Conservation (phyloP, 164 flowering plant genomes). For the Platanus orientalis region DNA sequence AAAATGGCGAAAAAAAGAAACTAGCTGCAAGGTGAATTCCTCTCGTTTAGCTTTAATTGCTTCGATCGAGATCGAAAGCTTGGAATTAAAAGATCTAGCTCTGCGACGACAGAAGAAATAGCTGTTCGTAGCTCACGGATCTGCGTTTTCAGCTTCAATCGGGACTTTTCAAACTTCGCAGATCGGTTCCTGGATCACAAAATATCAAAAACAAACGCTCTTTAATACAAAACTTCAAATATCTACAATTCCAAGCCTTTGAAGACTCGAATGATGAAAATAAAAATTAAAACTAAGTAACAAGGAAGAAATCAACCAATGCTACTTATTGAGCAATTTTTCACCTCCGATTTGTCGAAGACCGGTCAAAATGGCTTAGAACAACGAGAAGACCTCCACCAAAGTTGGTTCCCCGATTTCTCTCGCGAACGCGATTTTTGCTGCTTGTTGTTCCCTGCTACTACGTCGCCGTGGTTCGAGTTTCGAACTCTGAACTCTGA, state of each 20-base stretch:
- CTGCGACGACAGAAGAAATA: not conserved
- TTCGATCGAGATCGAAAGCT: not conserved
- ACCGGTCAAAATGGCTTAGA: not conserved
- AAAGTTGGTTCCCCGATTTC: slow-evolving; percentile 7
- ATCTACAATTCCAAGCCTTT: not conserved
- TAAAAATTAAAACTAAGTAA: not conserved
- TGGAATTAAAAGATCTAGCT: not conserved
- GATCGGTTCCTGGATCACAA: slow-evolving; percentile 4
- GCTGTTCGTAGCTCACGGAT: not conserved
- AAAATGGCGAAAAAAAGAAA: not conserved
- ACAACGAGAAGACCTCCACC: not conserved
- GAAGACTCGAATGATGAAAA: not conserved
- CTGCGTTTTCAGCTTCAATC: not conserved
- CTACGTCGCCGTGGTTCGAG: not conserved
- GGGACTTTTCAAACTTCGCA: not conserved
- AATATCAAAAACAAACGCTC: not conserved
- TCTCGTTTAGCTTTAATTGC: not conserved
- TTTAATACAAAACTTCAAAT: not conserved
- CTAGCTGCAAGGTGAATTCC: not conserved
- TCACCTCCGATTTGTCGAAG: not conserved
- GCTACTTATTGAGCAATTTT: slow-evolving; percentile 1
- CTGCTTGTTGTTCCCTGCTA: slow-evolving; percentile 10
- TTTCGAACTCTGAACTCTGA: not conserved
- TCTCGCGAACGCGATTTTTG: slow-evolving; percentile 9
- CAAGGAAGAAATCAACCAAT: not conserved